Percentiles rank a stretch among this genome's conserved stretches.
Conservation (phyloP, 495 filamentous ascomycete species). For the Podospora pseudocomata region DNA sequence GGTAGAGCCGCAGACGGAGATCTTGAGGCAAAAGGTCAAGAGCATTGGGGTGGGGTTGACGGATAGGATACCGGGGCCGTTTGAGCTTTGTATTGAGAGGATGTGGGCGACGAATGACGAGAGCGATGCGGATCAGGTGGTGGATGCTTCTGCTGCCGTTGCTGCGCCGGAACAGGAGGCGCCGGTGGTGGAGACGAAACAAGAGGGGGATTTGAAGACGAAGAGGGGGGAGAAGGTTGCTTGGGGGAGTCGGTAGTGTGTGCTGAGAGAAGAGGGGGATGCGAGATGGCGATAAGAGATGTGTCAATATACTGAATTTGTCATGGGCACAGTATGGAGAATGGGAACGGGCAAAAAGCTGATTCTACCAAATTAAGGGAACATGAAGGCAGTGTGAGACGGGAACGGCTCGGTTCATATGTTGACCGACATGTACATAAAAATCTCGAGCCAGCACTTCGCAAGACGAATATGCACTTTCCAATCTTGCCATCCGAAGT, state of each 20-base stretch:
- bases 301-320: not conserved
- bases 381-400: not conserved
- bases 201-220: constrained; percentile 42
- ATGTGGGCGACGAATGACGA: constrained; percentile 76
- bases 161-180: not conserved
- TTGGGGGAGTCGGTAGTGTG: constrained; percentile 34
- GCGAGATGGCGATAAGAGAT: not conserved
- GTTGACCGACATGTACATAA: too few species aligned
- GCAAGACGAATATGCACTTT: too few species aligned
- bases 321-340: not conserved
- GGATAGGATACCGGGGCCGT: constrained; percentile 82
- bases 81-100: constrained; percentile 74
- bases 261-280: not conserved
- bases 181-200: not conserved
- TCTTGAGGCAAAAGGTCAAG: constrained; percentile 76
- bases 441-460: too few species aligned
- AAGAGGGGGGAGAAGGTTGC: constrained; percentile 45
- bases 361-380: constrained; percentile 15
- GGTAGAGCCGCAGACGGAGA: constrained; percentile 84
- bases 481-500: too few species aligned
- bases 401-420: too few species aligned
- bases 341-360: not conserved
- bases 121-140: constrained; percentile 37
- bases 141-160: constrained; percentile 16
- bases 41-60: constrained; percentile 85